Evolutionary conservation across 306 rosid species (phyloP), one percentile per base, ranked within the genome.

Genomic region (Cotoneaster glaucophyllus): DNA sequence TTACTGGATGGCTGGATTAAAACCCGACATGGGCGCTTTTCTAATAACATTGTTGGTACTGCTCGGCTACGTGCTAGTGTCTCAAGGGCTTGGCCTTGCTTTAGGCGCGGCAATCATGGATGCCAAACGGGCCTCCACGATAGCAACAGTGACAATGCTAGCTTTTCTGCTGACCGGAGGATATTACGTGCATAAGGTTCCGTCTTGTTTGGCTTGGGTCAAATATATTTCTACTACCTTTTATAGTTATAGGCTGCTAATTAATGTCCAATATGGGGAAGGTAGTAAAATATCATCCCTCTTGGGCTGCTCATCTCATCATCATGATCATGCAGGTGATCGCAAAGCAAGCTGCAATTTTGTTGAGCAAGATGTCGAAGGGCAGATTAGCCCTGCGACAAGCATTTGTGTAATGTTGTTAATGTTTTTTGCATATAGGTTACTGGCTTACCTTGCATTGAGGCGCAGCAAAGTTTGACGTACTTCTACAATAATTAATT

Each of bases 21-120:
- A 80, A 78, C 91, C 96, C 31, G 91, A 88, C 41, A 67, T 84
- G 14, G 79, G 86, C 56, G 79, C 96, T 62, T 93, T 91, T 64
- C 71, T 91, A 2, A 32, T 84, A 66, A 91, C 97, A 6, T 4
- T 83, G 61, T 37, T 86, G 74, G 88, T 89, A 21, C 77, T 93
- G 21, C 85, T 91, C 31, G 93, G 89, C 37, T 84, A 91, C 1
- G 97, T 93, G 61, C 88, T 93, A 1, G 98, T 89, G 41, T 93
- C 98, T 18, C 97, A 93, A 43, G 98, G 98, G 19, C 98, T 93
- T 31, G 98, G 98, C 26, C 98, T 93, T 26, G 90, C 90, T 32
- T 71, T 93, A 18, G 98, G 98, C 0, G 98, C 97, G 0, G 88
- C 89, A 4, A 91, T 93, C 64, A 93, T 93, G 98, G 96, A 93